A percentile compares a stretch with the other conserved stretches of the same genome.
These are phyloP conservation scores for Porogramme epimiltina DNA, from an alignment of 1,284 basidiomycete species.

Conservation along the genomic window DNA sequence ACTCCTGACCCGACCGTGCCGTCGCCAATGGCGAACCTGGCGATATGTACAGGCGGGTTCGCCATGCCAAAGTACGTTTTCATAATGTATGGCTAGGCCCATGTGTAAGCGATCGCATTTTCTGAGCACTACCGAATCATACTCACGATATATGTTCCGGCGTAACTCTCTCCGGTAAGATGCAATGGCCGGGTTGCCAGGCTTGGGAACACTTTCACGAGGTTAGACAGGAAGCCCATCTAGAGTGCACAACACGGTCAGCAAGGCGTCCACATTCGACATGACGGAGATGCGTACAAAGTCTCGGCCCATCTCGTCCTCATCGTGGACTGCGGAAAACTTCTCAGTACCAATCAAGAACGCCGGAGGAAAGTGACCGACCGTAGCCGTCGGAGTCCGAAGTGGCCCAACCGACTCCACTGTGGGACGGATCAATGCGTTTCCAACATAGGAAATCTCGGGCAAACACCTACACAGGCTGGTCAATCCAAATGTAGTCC, in stretches of 20 bases:
- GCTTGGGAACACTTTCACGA: slow-evolving; percentile 35
- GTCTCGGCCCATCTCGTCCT: slow-evolving; percentile 69
- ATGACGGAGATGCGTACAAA: slow-evolving; percentile 49
- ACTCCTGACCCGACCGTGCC: slow-evolving; percentile 54
- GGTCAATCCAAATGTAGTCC: slow-evolving; percentile 75
- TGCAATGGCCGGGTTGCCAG: slow-evolving; percentile 32
- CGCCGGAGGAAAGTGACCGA: slow-evolving; percentile 1
- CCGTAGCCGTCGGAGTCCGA: slow-evolving; percentile 46
- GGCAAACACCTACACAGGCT: slow-evolving; percentile 50
- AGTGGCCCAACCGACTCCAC: slow-evolving; percentile 66
- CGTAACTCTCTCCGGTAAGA: slow-evolving; percentile 37
- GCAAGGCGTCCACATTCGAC: no score
- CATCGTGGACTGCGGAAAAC: slow-evolving; percentile 51
- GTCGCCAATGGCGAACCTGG: slow-evolving; percentile 71
- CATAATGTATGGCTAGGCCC: slow-evolving; percentile 64
- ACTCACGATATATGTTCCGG: slow-evolving; percentile 43
- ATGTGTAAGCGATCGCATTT: neutral
- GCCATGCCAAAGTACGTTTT: slow-evolving; percentile 64
- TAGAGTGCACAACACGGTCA: slow-evolving; percentile 1
- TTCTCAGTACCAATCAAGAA: neutral
- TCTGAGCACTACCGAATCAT: neutral
- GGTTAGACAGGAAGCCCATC: slow-evolving; percentile 30
- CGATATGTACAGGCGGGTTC: slow-evolving; percentile 66
- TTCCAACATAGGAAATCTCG: no score
- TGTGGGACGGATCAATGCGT: slow-evolving; percentile 2